A percentile compares a stretch with the other conserved stretches of the same genome.
Evolutionary conservation across 2,329 filamentous ascomycete genomes (phyloP).

Genomic region (Claviceps sp.): DNA sequence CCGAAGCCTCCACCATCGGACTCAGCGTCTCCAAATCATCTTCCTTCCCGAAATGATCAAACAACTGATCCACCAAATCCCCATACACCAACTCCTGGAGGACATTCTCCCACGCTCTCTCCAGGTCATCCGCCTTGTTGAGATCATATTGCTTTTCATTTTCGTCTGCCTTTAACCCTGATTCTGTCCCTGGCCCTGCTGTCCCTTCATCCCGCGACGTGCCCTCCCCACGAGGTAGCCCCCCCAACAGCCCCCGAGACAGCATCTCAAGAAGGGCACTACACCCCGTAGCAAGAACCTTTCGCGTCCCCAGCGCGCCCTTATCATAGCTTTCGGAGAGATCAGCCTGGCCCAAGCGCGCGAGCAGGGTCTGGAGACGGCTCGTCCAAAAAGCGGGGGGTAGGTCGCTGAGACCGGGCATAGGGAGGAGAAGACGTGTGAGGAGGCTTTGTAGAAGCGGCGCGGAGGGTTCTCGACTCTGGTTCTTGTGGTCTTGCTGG

Average conservation of each 20-base stretch:
- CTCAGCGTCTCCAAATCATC: constrained; percentile 52
- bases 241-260: constrained; percentile 51
- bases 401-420: constrained; percentile 54
- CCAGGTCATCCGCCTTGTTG: constrained; percentile 44
- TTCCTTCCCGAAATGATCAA: constrained; percentile 45
- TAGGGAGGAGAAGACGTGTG: constrained; percentile 46
- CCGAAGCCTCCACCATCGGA: constrained; percentile 46
- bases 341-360: constrained; percentile 50
- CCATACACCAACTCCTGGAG: constrained; percentile 56
- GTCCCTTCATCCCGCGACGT: neutral
- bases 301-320: constrained; percentile 58
- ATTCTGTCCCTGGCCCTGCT: constrained; percentile 5
- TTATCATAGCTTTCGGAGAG: constrained; percentile 76
- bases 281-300: constrained; percentile 59
- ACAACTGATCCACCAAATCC: constrained; percentile 50
- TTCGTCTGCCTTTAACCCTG: neutral
- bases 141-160: constrained; percentile 37
- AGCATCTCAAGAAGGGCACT: constrained; percentile 58
- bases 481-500: neutral
- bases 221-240: constrained; percentile 14
- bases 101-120: constrained; percentile 52
- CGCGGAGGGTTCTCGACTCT: constrained; percentile 20
- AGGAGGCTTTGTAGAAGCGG: constrained; percentile 59
- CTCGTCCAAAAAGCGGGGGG: constrained; percentile 51
- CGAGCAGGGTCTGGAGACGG: constrained; percentile 46